Evolutionary conservation across 352 stramenopile genomes (phyloP), one percentile per base, ranked within the genome.

Genomic region (Aphanomyces euteiches): DNA sequence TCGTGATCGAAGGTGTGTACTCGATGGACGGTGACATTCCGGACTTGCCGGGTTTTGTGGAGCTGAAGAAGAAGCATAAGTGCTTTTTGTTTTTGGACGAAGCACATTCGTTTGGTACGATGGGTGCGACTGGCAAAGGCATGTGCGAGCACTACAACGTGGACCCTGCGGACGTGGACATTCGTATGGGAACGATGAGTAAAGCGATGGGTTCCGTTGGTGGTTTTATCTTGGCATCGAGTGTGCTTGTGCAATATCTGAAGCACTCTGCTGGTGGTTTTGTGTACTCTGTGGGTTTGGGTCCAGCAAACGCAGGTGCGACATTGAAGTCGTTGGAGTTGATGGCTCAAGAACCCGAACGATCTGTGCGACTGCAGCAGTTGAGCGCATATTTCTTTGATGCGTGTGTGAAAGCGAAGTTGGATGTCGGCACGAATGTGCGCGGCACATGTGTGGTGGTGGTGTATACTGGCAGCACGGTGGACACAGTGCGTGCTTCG

Each of bases 341-440:
- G 10, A 91, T 92, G 83, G 78, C 78, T 1, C 78, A 84, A 66
- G 69, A 80, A 6, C 56, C 82, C 8, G 81, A 77, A 45, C 77
- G 84, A n/a, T 92, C 86, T 15, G 21, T 74, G 45, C 79, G 72
- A 47, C 74, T 95, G 41, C 85, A 90, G 68, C 76, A 88, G 28
- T 78, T 81, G 5, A 91, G 82, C 47, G 72, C 74, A 37, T 86
- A 83, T 47, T 95, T 95, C 64, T 93, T 84, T 61, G 82, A 90
- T 63, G 36, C 90, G 73, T 93, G 85, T 66, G 77, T 84, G 67
- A 70, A 88, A 60, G 76, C 79, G 34, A 79, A 82, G 10, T 68
- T 95, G 28, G 80, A 80, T n/a, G 82, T 95, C 40, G 78, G 81
- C 0, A 78, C 78, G 40, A 90, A 80, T 1, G 86, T 85, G 69